A percentile compares a stretch with the other conserved stretches of the same genome.
Evolutionary conservation across 1,284 basidiomycete species (phyloP).

Genomic region (Leccinum insigne): DNA sequence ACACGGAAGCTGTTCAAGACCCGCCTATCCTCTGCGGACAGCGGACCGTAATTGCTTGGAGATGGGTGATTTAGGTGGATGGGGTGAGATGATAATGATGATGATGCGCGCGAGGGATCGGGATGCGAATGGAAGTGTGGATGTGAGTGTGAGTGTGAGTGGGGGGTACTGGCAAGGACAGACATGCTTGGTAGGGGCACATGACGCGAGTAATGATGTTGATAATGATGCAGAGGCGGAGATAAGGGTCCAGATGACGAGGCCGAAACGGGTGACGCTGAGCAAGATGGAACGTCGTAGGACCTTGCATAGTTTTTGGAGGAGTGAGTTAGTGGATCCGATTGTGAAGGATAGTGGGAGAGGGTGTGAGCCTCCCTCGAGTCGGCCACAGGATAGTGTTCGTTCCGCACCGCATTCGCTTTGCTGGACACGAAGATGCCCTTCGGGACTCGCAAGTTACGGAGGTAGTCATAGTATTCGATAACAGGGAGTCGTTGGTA

Average conservation of each 20-base stretch:
- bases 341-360: constrained; percentile 9
- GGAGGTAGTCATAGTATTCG: constrained; percentile 69
- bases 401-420: constrained; percentile 44
- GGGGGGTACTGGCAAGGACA: constrained; percentile 19
- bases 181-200: constrained; percentile 27
- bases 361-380: constrained; percentile 19
- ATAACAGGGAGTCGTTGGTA: constrained; percentile 65
- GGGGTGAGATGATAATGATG: constrained; percentile 11
- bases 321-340: constrained; percentile 4
- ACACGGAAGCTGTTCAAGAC: constrained; percentile 57
- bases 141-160: constrained; percentile 7
- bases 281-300: constrained; percentile 36
- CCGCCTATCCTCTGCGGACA: constrained; percentile 59
- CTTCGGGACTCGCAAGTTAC: constrained; percentile 58
- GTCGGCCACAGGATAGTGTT: constrained; percentile 38
- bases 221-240: constrained; percentile 18
- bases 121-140: constrained; percentile 20
- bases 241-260: constrained; percentile 35
- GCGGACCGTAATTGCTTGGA: constrained; percentile 43
- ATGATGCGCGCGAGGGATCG: constrained; percentile 13
- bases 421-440: constrained; percentile 68
- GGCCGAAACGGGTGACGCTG: constrained; percentile 40
- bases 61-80: constrained; percentile 28
- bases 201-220: constrained; percentile 22
- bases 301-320: constrained; percentile 16